Conservation (phyloP, 768 basidiomycete genomes). For the Austroboletus festivus region DNA sequence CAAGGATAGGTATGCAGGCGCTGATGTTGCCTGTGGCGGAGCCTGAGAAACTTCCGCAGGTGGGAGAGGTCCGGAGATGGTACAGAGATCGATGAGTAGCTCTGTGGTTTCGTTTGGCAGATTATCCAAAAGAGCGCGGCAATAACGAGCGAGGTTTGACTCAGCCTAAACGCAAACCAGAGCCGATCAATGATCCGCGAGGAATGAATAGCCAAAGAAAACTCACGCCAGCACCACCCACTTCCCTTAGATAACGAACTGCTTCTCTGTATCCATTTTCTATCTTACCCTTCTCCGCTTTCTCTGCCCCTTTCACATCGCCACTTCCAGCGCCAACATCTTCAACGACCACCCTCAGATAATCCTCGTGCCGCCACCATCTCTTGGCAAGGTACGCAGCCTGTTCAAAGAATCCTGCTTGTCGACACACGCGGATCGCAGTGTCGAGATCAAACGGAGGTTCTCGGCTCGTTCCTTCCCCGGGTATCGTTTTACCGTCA, state of each 20-base stretch:
- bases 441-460: slow-evolving; percentile 97
- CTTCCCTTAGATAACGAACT: slow-evolving; percentile 69
- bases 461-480: slow-evolving; percentile 52
- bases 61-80: slow-evolving; percentile 53
- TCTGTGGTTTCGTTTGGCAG: slow-evolving; percentile 88
- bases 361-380: slow-evolving; percentile 90
- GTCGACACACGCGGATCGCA: slow-evolving; percentile 93
- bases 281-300: slow-evolving; percentile 35
- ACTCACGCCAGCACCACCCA: slow-evolving; percentile 79
- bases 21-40: slow-evolving; percentile 21
- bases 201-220: neutral
- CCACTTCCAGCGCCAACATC: slow-evolving; percentile 53
- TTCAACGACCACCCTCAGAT: slow-evolving; percentile 90
- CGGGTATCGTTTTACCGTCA: slow-evolving; percentile 19
- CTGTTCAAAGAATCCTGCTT: slow-evolving; percentile 95
- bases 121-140: slow-evolving; percentile 76
- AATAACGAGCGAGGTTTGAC: slow-evolving; percentile 83
- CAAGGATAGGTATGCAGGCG: slow-evolving; percentile 75
- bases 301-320: slow-evolving; percentile 11
- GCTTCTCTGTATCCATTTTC: slow-evolving; percentile 62
- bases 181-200: neutral
- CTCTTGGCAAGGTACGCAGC: slow-evolving; percentile 91
- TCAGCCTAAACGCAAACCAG: slow-evolving; percentile 66
- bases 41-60: slow-evolving; percentile 22
- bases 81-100: slow-evolving; percentile 89